Percentiles rank a stretch among this genome's conserved stretches.
Evolutionary conservation across 2,329 filamentous ascomycete species (phyloP).

Genomic region (Madurella mycetomatis): DNA sequence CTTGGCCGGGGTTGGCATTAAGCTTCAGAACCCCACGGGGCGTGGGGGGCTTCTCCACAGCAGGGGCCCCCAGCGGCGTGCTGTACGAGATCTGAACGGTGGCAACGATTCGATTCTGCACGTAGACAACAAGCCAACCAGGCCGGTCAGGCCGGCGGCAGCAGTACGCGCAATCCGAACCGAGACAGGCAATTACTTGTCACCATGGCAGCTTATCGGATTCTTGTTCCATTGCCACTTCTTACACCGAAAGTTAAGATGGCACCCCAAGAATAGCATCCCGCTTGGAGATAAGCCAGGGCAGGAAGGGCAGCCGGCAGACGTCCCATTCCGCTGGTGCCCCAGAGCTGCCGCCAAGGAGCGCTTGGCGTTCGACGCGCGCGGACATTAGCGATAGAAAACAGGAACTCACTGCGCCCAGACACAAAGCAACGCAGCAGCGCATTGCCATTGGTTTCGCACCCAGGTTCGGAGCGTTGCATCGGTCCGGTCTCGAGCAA

Average conservation of each 20-base stretch:
- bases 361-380: too few relatives aligned
- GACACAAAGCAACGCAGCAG: too few relatives aligned
- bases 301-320: not conserved
- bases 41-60: conserved; percentile 23
- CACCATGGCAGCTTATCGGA: not conserved
- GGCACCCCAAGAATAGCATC: conserved; percentile 5
- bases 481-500: too few relatives aligned
- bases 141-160: too few relatives aligned
- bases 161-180: not conserved
- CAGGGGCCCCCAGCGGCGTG: not conserved
- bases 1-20: conserved; percentile 15
- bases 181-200: not conserved
- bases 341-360: too few relatives aligned
- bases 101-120: not conserved
- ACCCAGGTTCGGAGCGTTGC: too few relatives aligned
- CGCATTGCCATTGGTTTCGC: too few relatives aligned
- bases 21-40: conserved; percentile 23
- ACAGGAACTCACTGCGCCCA: too few relatives aligned
- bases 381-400: too few relatives aligned
- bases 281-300: not conserved
- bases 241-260: not conserved
- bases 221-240: too few relatives aligned
- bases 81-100: not conserved
- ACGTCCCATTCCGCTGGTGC: not conserved
- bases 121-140: too few relatives aligned